Evolutionary conservation across 768 basidiomycete species (phyloP).

Genomic region (Suillus decipiens): DNA sequence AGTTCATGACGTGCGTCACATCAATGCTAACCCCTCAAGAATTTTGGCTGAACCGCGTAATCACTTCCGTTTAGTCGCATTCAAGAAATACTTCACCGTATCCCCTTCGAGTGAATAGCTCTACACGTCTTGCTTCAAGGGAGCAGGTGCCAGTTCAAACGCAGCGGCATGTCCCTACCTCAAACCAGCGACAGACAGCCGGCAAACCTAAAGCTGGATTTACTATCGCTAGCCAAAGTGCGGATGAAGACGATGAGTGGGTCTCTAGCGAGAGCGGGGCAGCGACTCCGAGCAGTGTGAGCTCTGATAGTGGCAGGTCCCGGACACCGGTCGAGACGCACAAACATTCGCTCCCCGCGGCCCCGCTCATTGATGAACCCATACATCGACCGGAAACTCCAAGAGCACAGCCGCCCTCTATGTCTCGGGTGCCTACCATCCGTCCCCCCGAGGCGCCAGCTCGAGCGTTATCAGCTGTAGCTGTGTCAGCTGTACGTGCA

Average conservation of each 20-base stretch:
- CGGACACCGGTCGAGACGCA: conserved; percentile 33
- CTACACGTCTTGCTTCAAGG: conserved; percentile 29
- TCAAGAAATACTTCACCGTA: conserved; percentile 29
- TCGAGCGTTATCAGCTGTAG: conserved; percentile 11
- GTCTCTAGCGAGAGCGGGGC: conserved; percentile 78
- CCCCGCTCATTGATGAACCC: conserved; percentile 20
- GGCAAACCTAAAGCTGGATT: conserved; percentile 54
- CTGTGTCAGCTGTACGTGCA: conserved; percentile 21
- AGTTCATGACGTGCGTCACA: conserved; percentile 46
- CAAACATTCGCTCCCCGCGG: conserved; percentile 15
- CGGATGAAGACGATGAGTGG: conserved; percentile 69
- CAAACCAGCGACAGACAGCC: conserved; percentile 32
- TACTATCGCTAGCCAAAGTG: conserved; percentile 53
- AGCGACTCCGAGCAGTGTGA: conserved; percentile 58
- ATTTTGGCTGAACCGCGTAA: conserved; percentile 16
- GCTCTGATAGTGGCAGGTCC: conserved; percentile 42
- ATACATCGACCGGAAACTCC: conserved; percentile 31
- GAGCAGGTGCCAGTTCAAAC: conserved; percentile 35
- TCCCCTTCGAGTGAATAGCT: conserved; percentile 27
- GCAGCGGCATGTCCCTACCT: conserved; percentile 30
- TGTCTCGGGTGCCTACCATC: conserved; percentile 35
- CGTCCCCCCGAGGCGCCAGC: conserved; percentile 29
- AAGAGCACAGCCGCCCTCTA: conserved; percentile 32
- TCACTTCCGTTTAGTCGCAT: conserved; percentile 16
- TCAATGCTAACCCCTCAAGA: conserved; percentile 11